A percentile compares a stretch with the other conserved stretches of the same genome.
Evolutionary conservation across 1,139 yeast species (phyloP).

Genomic region (Taiozyma sp.): DNA sequence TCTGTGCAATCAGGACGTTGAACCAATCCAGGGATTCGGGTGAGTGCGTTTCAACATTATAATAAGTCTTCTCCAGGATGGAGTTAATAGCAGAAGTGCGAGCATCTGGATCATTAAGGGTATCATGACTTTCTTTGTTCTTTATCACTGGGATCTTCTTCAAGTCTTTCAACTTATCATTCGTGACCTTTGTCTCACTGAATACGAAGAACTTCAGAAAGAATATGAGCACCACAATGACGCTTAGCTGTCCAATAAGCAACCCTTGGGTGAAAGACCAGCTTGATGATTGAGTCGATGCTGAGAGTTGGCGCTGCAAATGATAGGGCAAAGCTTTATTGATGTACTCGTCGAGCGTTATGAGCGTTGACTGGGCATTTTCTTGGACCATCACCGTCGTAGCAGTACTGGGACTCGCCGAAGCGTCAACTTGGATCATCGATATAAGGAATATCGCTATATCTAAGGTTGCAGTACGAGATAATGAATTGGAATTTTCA

Average conservation of each 20-base stretch:
- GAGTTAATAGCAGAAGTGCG: slow-evolving; percentile 30
- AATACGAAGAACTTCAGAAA: slow-evolving; percentile 86
- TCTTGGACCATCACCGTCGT: slow-evolving; percentile 20
- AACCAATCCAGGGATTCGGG: slow-evolving; percentile 97
- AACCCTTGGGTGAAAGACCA: slow-evolving; percentile 78
- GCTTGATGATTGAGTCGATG: slow-evolving; percentile 12
- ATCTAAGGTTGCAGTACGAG: neutral
- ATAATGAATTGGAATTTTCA: neutral
- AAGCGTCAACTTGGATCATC: neutral
- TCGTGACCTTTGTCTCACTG: slow-evolving; percentile 51
- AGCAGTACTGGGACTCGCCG: neutral
- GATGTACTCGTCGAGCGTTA: slow-evolving; percentile 31
- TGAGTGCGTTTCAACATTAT: slow-evolving; percentile 80
- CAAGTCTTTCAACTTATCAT: slow-evolving; percentile 30
- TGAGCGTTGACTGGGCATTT: slow-evolving; percentile 22
- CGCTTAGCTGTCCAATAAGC: slow-evolving; percentile 80
- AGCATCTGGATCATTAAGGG: slow-evolving; percentile 26
- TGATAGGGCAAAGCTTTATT: slow-evolving; percentile 29
- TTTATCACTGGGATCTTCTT: slow-evolving; percentile 19
- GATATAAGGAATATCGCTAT: neutral
- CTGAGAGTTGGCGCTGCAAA: slow-evolving; percentile 25
- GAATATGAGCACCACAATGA: slow-evolving; percentile 63
- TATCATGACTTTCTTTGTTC: slow-evolving; percentile 17
- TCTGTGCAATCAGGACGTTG: slow-evolving; percentile 88
- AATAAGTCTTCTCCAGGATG: slow-evolving; percentile 85